Evolutionary conservation across 148 eudicot species (phyloP).

Genomic region (Spergularia marina): DNA sequence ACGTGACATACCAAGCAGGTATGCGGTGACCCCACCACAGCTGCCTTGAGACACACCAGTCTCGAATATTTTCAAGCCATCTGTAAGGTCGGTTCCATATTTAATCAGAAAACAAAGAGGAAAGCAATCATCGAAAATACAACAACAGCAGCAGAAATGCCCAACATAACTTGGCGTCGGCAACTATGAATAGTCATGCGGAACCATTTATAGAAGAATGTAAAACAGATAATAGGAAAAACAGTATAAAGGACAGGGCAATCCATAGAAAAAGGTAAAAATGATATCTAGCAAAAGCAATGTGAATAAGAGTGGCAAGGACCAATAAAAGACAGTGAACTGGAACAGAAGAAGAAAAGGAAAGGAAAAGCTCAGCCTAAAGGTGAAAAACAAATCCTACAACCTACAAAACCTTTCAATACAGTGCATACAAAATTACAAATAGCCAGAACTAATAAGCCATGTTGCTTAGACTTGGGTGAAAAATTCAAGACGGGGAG

Average conservation of each 20-base stretch:
- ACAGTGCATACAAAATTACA: not conserved
- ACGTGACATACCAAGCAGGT: constrained; percentile 91
- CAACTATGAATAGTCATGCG: not conserved
- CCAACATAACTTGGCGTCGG: not conserved
- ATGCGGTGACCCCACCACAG: constrained; percentile 99
- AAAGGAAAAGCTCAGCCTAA: not conserved
- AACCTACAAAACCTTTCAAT: not conserved
- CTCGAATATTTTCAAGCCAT: constrained; percentile 96
- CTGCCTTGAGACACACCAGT: constrained; percentile 97
- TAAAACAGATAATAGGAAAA: not conserved
- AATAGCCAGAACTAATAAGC: not conserved
- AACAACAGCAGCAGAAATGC: not conserved
- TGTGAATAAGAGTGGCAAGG: not conserved
- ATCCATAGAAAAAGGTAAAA: not conserved
- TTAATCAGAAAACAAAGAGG: constrained; percentile 17
- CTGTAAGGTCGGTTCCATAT: constrained; percentile 32
- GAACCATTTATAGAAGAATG: not conserved
- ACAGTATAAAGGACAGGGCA: not conserved
- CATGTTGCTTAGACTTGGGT: no score
- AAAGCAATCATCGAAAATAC: not conserved
- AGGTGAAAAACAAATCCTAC: not conserved
- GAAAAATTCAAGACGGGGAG: no score
- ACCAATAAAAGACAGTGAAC: not conserved
- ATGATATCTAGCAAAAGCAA: not conserved
- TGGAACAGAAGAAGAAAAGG: not conserved